Conservation (phyloP, 352 stramenopile genomes). For the Halophytophthora polymorphica region DNA sequence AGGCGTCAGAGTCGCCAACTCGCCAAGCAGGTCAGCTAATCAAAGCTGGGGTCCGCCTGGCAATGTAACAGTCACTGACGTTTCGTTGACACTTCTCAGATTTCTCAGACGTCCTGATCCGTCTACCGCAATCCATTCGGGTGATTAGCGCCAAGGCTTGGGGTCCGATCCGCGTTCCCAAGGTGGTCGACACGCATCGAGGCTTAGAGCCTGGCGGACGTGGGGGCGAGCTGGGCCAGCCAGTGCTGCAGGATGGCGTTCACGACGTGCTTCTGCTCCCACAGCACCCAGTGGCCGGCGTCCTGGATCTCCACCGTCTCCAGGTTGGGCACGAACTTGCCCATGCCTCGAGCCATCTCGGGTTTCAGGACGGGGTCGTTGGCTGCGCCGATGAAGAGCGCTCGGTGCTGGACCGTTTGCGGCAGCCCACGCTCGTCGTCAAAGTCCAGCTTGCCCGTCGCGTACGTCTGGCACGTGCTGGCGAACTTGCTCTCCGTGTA, state of each 20-base stretch:
- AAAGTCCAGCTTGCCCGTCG: conserved; percentile 40
- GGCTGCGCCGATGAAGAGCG: conserved; percentile 40
- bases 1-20: too few relatives aligned
- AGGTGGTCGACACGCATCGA: too few relatives aligned
- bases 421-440: conserved; percentile 29
- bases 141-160: too few relatives aligned
- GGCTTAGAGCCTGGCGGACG: conserved; percentile 12
- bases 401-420: conserved; percentile 30
- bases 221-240: conserved; percentile 17
- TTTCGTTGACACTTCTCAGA: too few relatives aligned
- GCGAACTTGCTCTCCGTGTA: conserved; percentile 40
- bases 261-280: conserved; percentile 43
- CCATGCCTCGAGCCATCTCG: conserved; percentile 38
- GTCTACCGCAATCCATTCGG: too few relatives aligned
- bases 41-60: too few relatives aligned
- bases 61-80: too few relatives aligned
- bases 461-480: conserved; percentile 36
- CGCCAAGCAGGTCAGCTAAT: too few relatives aligned
- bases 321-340: conserved; percentile 38
- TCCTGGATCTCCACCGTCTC: conserved; percentile 27
- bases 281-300: conserved; percentile 44
- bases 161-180: too few relatives aligned
- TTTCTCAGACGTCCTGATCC: too few relatives aligned
- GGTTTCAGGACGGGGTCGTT: conserved; percentile 47
- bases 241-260: conserved; percentile 33